These are phyloP conservation scores for Plectosphaerella cucumerina DNA, from an alignment of 2,329 filamentous ascomycete species.

Conservation along the genomic window DNA sequence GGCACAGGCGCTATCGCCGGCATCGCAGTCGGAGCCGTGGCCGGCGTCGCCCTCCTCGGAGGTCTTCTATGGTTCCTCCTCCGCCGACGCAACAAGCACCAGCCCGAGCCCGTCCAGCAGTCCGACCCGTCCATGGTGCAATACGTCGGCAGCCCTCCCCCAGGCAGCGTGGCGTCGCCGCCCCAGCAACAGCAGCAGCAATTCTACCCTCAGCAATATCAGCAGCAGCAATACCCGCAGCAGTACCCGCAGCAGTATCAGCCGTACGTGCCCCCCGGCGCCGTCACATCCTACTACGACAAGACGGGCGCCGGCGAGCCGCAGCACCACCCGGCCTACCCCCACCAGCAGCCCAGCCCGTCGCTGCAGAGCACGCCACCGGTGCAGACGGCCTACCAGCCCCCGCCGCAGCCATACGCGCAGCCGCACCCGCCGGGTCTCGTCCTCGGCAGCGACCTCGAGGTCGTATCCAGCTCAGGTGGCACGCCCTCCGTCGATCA, in stretches of 20 bases:
- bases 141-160: neutral
- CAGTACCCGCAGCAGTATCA: constrained; percentile 10
- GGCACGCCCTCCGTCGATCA: too few species aligned
- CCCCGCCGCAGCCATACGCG: neutral
- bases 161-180: neutral
- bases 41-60: neutral
- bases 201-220: constrained; percentile 6
- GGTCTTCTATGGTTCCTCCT: neutral
- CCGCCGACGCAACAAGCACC: neutral
- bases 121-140: neutral
- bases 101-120: neutral
- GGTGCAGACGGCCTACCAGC: neutral
- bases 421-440: neutral
- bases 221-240: constrained; percentile 11
- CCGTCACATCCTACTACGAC: neutral
- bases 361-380: neutral
- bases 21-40: neutral
- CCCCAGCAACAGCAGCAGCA: neutral
- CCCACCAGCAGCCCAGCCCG: neutral
- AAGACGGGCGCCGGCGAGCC: neutral
- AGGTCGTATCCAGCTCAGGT: neutral
- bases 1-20: neutral
- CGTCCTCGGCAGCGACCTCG: neutral
- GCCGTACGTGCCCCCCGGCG: constrained; percentile 1
- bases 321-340: neutral